Base-by-base conservation (phyloP, 106 monocot species). In the Dioscorea dumetorum region DNA sequence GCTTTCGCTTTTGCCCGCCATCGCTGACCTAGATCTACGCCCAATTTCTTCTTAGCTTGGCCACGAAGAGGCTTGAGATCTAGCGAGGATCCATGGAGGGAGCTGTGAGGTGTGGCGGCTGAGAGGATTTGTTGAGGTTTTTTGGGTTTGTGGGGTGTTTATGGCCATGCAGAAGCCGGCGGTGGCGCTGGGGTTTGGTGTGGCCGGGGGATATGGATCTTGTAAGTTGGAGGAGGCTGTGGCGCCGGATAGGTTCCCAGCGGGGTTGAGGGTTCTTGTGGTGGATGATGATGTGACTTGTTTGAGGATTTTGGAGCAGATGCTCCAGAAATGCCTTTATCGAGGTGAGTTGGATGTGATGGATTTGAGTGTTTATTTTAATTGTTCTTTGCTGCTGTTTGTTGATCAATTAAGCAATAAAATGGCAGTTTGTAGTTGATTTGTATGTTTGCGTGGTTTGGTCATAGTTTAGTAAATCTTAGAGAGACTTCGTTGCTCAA, bases 361-460 rank as follows among this genome's bases (percentile, higher is more conserved):
- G 9, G 41, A 8, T 41, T 34, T 41, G 41, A 10, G 41, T 41
- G 1, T 41, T 41, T 41, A 8, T 41, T 41, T 10, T 8, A 14
- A 8, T 24, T 23, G 0, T 24, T 61, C 23, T 24, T n/a, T 28
- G 28, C 28, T 28, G 23, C 12, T 61, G 24, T 22, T 22, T n/a
- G 23, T 21, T 61, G 12, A 14, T 23, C 22, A 61, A 61, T 23
- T 21, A 5, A 14, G 28, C 28, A 28, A 28, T 0, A 21, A 23
- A 21, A 48, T 48, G 11, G 33, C 33, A 5, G 68, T 22, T 68
- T 78, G 65, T 81, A 88, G 88, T 84, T 72, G 88, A 84, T 67
- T 73, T 88, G 58, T 75, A 78, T 48, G 81, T 88, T 78, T 84
- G 84, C 63, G 65, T 84, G 59, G 88, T 81, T 57, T 81, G 71